These are phyloP conservation scores for Thelephora terrestris DNA, from an alignment of 1,284 basidiomycete genomes.

Conservation along the genomic window DNA sequence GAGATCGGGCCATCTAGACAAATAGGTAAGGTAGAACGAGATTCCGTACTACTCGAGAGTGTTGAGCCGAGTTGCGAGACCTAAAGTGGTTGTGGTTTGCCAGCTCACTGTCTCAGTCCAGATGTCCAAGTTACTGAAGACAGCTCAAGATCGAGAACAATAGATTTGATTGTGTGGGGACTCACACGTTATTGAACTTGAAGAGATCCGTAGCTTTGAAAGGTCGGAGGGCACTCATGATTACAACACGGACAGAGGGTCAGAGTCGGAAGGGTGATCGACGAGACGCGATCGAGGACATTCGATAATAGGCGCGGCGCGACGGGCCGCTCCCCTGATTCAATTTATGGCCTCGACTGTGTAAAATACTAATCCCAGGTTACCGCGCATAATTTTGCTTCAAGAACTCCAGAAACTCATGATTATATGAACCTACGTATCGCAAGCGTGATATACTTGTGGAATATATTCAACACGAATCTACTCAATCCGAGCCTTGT, in stretches of 20 bases:
- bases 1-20: conserved; percentile 84
- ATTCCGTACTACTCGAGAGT: conserved; percentile 56
- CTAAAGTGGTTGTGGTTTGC: not conserved
- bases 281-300: too few relatives aligned
- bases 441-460: too few relatives aligned
- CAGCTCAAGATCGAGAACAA: conserved; percentile 1
- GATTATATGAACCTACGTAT: too few relatives aligned
- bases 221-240: conserved; percentile 75
- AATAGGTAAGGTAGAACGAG: conserved; percentile 79
- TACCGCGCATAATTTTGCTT: too few relatives aligned
- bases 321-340: too few relatives aligned
- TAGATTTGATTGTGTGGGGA: conserved; percentile 6
- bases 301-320: too few relatives aligned
- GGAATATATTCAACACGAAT: not conserved
- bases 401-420: too few relatives aligned
- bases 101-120: conserved; percentile 83
- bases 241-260: too few relatives aligned
- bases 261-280: too few relatives aligned
- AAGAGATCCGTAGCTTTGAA: conserved; percentile 85
- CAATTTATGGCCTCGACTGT: too few relatives aligned
- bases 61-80: conserved; percentile 1
- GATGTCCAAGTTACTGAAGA: conserved; percentile 73
- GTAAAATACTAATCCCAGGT: too few relatives aligned
- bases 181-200: conserved; percentile 83
- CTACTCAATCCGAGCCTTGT: conserved; percentile 53